Base-by-base conservation (phyloP, 768 basidiomycete genomes). In the Termitomyces sp. region DNA sequence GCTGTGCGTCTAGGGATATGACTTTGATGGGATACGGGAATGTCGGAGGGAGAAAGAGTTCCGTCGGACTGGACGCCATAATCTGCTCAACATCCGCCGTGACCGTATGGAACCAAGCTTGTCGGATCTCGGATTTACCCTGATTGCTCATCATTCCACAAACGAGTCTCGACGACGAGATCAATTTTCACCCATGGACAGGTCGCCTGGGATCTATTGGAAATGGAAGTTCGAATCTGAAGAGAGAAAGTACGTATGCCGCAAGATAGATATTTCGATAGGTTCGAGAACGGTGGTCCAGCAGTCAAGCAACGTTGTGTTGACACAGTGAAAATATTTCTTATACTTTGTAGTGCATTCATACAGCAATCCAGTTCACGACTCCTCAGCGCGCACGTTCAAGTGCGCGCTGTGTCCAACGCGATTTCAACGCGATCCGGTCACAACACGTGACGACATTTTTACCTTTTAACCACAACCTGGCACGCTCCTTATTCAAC, bases 21-120 rank as follows among this genome's bases (percentile, higher is more conserved):
- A 98, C 72, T 61, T 83, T 90, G 67, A 98, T 82, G 54, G 95
- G 95, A 76, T 85, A 98, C 2, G 94, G 90, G 43, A 96, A 83
- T n/a, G 76, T 73, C 28, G 79, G 72, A 2, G 94, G 93, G 10
- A 96, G 80, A 70, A 80, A 81, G 52, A 97, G 78, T 53, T 87
- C 81, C 10, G 94, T 93, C 60, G 86, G 77, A 67, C 79, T 81
- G 62, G 81, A 74, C 76, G 84, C 84, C 72, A 73, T 75, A 63
- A 63, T 63, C 57, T 58, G 54, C 62, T 58, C 54, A 63, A 60
- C 62, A 61, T 63, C 59, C 61, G 63, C 60, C 61, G 68, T 67
- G 68, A 68, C 63, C 61, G 67, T 64, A 63, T 56, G 51, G 57
- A 55, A 52, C 57, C 43, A 62, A 54, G 54, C 42, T 46, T 62